Evolutionary conservation across 2,329 filamentous ascomycete species (phyloP).

Genomic region (Hypoxylon sp.): DNA sequence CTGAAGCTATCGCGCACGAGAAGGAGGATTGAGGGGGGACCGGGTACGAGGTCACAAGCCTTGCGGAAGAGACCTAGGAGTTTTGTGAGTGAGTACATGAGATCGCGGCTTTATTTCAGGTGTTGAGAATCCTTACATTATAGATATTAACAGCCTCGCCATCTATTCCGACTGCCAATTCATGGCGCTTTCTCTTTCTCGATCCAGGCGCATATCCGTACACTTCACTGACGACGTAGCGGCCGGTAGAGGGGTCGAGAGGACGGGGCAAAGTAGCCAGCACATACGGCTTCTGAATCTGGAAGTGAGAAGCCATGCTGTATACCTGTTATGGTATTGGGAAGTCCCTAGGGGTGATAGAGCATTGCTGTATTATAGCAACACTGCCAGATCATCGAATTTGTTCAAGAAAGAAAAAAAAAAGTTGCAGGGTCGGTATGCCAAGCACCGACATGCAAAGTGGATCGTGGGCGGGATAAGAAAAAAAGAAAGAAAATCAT

Average conservation of each 20-base stretch:
- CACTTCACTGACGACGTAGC: constrained; percentile 67
- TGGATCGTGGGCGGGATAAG: not conserved
- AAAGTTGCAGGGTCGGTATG: constrained; percentile 37
- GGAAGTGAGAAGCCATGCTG: constrained; percentile 65
- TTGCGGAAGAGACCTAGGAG: constrained; percentile 65
- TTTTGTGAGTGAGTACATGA: constrained; percentile 3
- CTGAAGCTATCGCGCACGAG: constrained; percentile 67
- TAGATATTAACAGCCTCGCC: constrained; percentile 72
- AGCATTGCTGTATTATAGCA: not conserved
- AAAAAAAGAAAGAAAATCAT: not conserved
- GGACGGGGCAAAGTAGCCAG: constrained; percentile 67
- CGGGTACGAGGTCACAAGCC: constrained; percentile 71
- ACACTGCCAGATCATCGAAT: not conserved
- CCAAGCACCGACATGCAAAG: constrained; percentile 30
- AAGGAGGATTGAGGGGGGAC: constrained; percentile 71
- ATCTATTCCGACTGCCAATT: constrained; percentile 69
- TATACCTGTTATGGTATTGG: not conserved
- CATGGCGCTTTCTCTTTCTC: constrained; percentile 69
- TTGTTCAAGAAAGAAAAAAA: constrained; percentile 31
- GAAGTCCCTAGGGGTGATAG: not conserved
- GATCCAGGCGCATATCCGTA: constrained; percentile 65
- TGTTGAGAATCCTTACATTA: constrained; percentile 52
- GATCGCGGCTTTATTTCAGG: constrained; percentile 9
- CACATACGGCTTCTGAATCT: constrained; percentile 70
- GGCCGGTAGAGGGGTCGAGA: constrained; percentile 57